Percentiles rank a stretch among this genome's conserved stretches.
phyloP scores from a whole-genome alignment of 805 yeast genomes.

The Wickerhamomyces chambardii region DNA sequence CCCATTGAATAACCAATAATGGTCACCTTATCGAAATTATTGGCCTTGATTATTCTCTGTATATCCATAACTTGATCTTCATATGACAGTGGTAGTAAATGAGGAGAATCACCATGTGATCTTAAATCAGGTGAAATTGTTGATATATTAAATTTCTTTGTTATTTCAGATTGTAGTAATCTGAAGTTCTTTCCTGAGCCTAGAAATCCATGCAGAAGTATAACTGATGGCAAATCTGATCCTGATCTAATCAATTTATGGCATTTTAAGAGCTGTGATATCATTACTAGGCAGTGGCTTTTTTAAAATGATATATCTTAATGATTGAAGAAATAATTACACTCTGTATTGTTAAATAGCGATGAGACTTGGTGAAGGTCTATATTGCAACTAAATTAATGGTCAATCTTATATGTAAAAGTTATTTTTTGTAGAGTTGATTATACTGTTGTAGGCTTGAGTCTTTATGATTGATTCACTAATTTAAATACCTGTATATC shows the following conservation, averaged over 20 bases:
- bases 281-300: background rate
- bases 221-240: slow-evolving; percentile 20
- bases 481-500: no score
- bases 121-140: slow-evolving; percentile 40
- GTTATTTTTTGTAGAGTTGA: no score
- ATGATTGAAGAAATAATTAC: no score
- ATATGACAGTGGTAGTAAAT: slow-evolving; percentile 35
- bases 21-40: slow-evolving; percentile 19
- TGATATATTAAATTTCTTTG: slow-evolving; percentile 20
- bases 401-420: no score
- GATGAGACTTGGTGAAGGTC: no score
- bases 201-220: slow-evolving; percentile 47
- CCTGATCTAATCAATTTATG: background rate
- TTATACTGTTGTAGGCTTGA: no score
- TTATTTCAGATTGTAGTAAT: slow-evolving; percentile 26
- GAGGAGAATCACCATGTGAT: slow-evolving; percentile 45
- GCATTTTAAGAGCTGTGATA: background rate
- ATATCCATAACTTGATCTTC: slow-evolving; percentile 6
- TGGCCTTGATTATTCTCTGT: no score
- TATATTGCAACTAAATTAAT: no score
- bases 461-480: no score
- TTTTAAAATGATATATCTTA: background rate
- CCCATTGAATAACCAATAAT: slow-evolving; percentile 54
- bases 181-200: slow-evolving; percentile 38
- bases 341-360: no score